These are phyloP conservation scores for Plantago major DNA, from an alignment of 257 asterid species.

Conservation along the genomic window DNA sequence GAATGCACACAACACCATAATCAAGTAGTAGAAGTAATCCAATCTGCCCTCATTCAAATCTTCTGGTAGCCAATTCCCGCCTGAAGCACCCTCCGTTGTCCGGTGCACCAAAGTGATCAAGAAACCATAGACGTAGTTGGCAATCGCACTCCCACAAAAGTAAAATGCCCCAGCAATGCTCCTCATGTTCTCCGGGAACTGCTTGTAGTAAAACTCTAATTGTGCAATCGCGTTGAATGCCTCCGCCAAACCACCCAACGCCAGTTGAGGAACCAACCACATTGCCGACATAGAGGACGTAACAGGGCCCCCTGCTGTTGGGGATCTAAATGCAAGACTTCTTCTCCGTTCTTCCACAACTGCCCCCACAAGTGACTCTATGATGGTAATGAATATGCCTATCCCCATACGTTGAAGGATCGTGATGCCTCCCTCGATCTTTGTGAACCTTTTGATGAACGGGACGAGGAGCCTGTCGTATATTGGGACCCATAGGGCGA, in stretches of 20 bases:
- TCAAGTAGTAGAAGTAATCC: conserved; percentile 60
- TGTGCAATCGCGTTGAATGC: conserved; percentile 61
- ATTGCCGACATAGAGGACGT: conserved; percentile 45
- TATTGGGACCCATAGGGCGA: conserved; percentile 50
- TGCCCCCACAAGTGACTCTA: conserved; percentile 40
- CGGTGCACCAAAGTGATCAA: conserved; percentile 41
- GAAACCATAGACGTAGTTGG: conserved; percentile 47
- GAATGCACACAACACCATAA: conserved; percentile 38
- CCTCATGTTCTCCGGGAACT: conserved; percentile 88
- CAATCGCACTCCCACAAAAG: conserved; percentile 44
- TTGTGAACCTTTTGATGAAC: conserved; percentile 23
- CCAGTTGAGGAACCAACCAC: conserved; percentile 70
- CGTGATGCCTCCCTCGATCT: conserved; percentile 51
- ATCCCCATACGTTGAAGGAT: conserved; percentile 63
- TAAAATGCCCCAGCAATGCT: conserved; percentile 62
- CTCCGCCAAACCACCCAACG: conserved; percentile 59
- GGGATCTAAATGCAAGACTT: conserved; percentile 13
- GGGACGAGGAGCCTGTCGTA: conserved; percentile 64
- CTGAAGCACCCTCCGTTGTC: conserved; percentile 28
- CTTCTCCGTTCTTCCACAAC: conserved; percentile 50
- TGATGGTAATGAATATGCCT: conserved; percentile 42
- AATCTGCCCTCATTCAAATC: conserved; percentile 67
- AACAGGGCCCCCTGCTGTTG: no score
- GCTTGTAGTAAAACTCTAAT: conserved; percentile 61
- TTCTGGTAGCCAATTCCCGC: conserved; percentile 73